Evolutionary conservation across 2,329 filamentous ascomycete genomes (phyloP).

Genomic region (Amauroascus verrucosus): DNA sequence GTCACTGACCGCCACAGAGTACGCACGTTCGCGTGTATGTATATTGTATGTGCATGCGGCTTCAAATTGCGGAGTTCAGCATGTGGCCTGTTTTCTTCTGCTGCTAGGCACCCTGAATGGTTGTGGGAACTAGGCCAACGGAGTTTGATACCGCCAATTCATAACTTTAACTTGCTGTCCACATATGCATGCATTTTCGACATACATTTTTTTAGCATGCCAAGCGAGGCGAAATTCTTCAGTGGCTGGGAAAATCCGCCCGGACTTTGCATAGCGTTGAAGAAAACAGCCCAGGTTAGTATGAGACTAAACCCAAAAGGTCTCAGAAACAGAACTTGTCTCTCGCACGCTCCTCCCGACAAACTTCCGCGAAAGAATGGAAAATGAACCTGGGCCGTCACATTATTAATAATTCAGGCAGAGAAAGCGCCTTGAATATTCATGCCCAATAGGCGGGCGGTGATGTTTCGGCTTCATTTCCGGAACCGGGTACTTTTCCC

Average conservation of each 20-base stretch:
- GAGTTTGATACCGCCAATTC: background rate
- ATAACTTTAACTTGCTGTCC: background rate
- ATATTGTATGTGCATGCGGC: conserved; percentile 1
- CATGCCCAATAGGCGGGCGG: background rate
- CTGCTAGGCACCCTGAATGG: background rate
- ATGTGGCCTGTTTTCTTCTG: background rate
- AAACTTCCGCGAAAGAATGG: background rate
- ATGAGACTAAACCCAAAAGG: no score
- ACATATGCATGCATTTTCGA: background rate
- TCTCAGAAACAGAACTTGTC: no score
- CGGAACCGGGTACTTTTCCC: conserved; percentile 3
- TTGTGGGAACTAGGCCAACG: background rate
- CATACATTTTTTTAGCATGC: background rate
- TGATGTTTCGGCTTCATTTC: conserved; percentile 6
- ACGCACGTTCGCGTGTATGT: conserved; percentile 9
- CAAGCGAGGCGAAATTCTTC: background rate
- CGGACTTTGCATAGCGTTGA: conserved; percentile 3
- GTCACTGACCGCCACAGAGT: conserved; percentile 11
- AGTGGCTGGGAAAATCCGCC: background rate
- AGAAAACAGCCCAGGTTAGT: background rate
- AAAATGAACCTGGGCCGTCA: background rate
- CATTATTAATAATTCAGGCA: background rate
- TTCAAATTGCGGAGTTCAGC: conserved; percentile 12
- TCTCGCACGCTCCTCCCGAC: background rate
- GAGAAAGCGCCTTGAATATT: background rate